Evolutionary conservation across 1,284 basidiomycete species (phyloP), one percentile per base, ranked within the genome.

Genomic region (Cryptococcus wingfieldii): DNA sequence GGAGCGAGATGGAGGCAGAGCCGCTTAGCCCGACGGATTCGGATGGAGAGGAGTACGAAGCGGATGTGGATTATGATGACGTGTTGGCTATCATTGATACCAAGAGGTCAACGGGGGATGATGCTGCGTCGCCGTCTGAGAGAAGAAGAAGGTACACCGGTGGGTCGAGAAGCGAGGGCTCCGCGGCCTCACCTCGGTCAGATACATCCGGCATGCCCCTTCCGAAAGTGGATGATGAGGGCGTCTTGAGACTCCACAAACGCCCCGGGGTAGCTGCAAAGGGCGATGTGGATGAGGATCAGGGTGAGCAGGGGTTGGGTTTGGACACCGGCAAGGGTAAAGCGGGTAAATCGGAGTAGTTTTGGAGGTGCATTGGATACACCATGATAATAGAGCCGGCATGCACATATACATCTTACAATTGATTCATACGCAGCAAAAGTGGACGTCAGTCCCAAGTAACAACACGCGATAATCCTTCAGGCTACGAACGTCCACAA

Each of bases 51-150:
- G 77, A 71, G 51, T 73, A 69, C 39, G 76, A 77, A 49, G 77
- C 77, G 5, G 76, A 78, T 56, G 76, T 78, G 25, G 79, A 80
- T 58, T 80, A 80, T 57, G 79, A 80, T 62, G 79, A 80, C 65
- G 78, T 78, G 38, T 63, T 76, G 9, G 71, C 74, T 9, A 72
- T 76, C 38, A 71, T 76, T 50, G 76, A 76, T 58, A 67, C 66
- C 12, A 57, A 68, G 19, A 64, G 68, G 57, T 10, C 58, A 16
- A 55, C n/a, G 9, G 41, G 41, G 12, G 41, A 23, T 42, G 41
- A 23, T 31, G 39, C 16, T 23, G 39, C 18, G 25, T 7, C 18
- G 41, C 56, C 45, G 27, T 13, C 18, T 18, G 31, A 44, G 47
- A 53, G 25, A 25, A 51, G 45, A 37, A 39, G 25, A 34, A 28